A percentile compares a stretch with the other conserved stretches of the same genome.
Evolutionary conservation across 768 basidiomycete genomes (phyloP).

Genomic region (Clitopilus hobsonii): DNA sequence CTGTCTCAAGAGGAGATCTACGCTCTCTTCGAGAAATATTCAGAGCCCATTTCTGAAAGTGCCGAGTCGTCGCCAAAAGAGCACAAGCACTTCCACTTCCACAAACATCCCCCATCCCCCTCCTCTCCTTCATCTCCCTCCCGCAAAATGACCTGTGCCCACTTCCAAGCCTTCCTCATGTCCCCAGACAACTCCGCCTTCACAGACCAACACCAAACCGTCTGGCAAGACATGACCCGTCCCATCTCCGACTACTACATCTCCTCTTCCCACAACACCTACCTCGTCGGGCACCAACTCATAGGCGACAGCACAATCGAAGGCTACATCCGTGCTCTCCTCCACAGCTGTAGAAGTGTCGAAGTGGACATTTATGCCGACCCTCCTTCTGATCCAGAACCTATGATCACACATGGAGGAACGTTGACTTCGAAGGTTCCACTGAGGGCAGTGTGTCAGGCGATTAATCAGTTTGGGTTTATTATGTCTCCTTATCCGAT

Average conservation of each 20-base stretch:
- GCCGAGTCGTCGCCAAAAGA: too few relatives aligned
- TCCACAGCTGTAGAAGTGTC: conserved; percentile 40
- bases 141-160: conserved; percentile 48
- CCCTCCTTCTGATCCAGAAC: conserved; percentile 48
- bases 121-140: conserved; percentile 6
- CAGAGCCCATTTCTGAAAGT: conserved; percentile 10
- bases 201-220: conserved; percentile 35
- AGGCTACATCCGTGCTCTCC: conserved; percentile 85
- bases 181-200: conserved; percentile 72
- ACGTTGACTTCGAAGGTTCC: conserved; percentile 87
- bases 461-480: conserved; percentile 91
- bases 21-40: conserved; percentile 35
- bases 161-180: conserved; percentile 75
- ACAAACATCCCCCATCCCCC: conserved; percentile 21
- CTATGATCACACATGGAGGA: conserved; percentile 87
- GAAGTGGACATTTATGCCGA: conserved; percentile 89
- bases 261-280: conserved; percentile 91
- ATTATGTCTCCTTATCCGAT: conserved; percentile 79
- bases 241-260: conserved; percentile 87
- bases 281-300: conserved; percentile 79
- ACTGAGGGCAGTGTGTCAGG: conserved; percentile 76
- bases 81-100: conserved; percentile 1
- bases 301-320: conserved; percentile 91
- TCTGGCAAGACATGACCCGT: conserved; percentile 82
- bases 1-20: conserved; percentile 30